Evolutionary conservation across 345 rosid genomes (phyloP).

Genomic region (Isatis tinctoria): DNA sequence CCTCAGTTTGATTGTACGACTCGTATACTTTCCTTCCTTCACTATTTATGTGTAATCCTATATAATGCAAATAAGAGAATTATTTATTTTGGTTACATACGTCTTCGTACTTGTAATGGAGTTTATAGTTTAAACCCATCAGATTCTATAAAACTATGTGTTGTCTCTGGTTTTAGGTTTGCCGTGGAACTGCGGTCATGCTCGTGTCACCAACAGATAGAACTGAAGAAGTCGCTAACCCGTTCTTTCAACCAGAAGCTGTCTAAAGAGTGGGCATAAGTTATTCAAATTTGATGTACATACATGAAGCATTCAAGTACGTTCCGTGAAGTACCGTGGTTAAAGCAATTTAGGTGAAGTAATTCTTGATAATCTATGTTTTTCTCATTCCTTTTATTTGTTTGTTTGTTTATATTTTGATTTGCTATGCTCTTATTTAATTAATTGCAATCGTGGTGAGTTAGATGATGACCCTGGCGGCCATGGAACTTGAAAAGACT

Average conservation of each 20-base stretch:
- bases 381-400: too few species aligned
- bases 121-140: neutral
- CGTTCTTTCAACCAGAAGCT: constrained; percentile 84
- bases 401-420: too few species aligned
- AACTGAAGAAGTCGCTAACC: constrained; percentile 96
- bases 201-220: constrained; percentile 98
- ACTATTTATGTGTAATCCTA: neutral
- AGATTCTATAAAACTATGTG: neutral
- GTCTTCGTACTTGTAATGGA: neutral
- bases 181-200: constrained; percentile 99
- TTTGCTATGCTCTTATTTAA: too few species aligned
- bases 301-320: too few species aligned
- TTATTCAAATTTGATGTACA: too few species aligned
- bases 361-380: too few species aligned
- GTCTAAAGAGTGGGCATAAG: constrained; percentile 54
- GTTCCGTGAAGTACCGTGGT: too few species aligned
- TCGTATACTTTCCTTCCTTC: neutral
- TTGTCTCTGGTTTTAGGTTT: constrained; percentile 50
- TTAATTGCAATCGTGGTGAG: too few species aligned
- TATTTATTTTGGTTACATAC: neutral
- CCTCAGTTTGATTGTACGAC: constrained; percentile 82
- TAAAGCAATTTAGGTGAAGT: too few species aligned
- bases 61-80: neutral
- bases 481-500: too few species aligned
- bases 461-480: too few species aligned